Percentiles rank a stretch among this genome's conserved stretches.
phyloP scores from a whole-genome alignment of 768 basidiomycete species.

The Aureoboletus auriporus region DNA sequence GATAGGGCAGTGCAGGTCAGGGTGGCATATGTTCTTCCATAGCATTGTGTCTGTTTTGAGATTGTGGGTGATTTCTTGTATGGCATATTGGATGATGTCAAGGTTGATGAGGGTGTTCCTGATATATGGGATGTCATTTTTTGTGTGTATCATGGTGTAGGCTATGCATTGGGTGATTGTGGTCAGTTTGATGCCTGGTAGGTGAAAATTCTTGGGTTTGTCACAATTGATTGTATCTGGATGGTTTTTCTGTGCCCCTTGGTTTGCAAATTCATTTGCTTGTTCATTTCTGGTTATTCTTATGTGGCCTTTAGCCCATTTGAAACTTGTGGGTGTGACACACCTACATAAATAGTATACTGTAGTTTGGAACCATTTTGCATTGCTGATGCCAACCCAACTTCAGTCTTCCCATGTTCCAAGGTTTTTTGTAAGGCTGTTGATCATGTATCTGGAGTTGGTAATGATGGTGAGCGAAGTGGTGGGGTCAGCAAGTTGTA shows the following conservation, averaged over 20 bases:
- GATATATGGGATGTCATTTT: not conserved
- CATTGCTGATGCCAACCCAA: slow-evolving; percentile 20
- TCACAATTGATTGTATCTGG: not conserved
- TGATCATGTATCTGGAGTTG: not conserved
- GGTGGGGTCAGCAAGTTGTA: too few relatives aligned
- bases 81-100: not conserved
- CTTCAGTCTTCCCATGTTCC: slow-evolving; percentile 24
- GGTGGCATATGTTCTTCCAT: slow-evolving; percentile 8
- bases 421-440: slow-evolving; percentile 8
- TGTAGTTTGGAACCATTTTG: not conserved
- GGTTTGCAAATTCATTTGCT: slow-evolving; percentile 19
- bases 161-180: slow-evolving; percentile 12
- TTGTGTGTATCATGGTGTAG: slow-evolving; percentile 9
- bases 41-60: slow-evolving; percentile 6
- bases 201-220: not conserved
- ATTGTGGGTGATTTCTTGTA: not conserved
- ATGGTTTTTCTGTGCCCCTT: slow-evolving; percentile 4
- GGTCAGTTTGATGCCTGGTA: slow-evolving; percentile 11
- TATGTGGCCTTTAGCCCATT: slow-evolving; percentile 26
- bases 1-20: slow-evolving; percentile 2
- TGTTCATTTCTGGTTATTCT: slow-evolving; percentile 18
- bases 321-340: slow-evolving; percentile 12
- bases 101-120: slow-evolving; percentile 2
- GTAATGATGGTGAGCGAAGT: too few relatives aligned
- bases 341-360: slow-evolving; percentile 5